These are phyloP conservation scores for Lagenidium sp. DNA, from an alignment of 352 stramenopile genomes.

Conservation along the genomic window DNA sequence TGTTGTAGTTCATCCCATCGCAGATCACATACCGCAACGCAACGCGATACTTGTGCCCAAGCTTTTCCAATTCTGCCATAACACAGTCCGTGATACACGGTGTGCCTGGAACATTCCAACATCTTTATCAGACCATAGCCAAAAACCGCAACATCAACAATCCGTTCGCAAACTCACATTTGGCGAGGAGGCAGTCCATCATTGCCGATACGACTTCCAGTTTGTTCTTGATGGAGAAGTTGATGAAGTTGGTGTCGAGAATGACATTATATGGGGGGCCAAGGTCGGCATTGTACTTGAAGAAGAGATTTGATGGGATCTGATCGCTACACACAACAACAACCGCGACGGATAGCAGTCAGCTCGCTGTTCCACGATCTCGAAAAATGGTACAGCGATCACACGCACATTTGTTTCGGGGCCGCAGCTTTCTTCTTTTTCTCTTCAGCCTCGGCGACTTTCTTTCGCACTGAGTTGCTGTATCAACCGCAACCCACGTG, in stretches of 20 bases:
- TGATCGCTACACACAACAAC: constrained; percentile 79
- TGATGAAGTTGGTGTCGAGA: constrained; percentile 99
- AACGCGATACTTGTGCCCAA: constrained; percentile 97
- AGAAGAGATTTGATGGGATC: constrained; percentile 97
- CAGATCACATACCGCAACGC: constrained; percentile 56
- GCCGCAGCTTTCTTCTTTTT: constrained; percentile 88
- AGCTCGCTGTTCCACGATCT: too few species aligned
- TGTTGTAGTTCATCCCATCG: too few species aligned
- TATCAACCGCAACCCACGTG: neutral
- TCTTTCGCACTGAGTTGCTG: constrained; percentile 77
- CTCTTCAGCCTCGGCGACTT: constrained; percentile 64
- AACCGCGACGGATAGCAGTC: too few species aligned
- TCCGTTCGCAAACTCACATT: constrained; percentile 71
- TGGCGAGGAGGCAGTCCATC: constrained; percentile 99
- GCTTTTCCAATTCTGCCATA: constrained; percentile 99
- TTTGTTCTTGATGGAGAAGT: constrained; percentile 99
- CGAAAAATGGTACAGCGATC: too few species aligned
- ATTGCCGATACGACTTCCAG: constrained; percentile 98
- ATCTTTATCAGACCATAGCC: neutral
- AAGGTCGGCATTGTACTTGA: constrained; percentile 99
- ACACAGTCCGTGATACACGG: constrained; percentile 99
- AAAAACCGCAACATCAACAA: neutral
- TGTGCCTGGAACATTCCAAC: constrained; percentile 32
- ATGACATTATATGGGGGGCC: constrained; percentile 98
- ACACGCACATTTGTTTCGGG: constrained; percentile 90